Evolutionary conservation across 306 rosid species (phyloP).

Genomic region (Rosa chinensis): DNA sequence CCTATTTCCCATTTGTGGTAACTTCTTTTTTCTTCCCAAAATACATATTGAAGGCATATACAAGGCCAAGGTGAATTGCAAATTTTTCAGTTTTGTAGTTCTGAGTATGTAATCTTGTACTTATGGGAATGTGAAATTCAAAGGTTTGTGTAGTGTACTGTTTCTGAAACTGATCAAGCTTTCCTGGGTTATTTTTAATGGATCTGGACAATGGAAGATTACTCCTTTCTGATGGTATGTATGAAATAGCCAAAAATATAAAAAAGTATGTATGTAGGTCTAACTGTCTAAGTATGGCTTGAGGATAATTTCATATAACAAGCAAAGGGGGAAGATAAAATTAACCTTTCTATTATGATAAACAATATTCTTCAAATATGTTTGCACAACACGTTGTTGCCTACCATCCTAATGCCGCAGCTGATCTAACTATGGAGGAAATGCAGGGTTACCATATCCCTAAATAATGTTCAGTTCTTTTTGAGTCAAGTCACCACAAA

Average conservation of each 20-base stretch:
- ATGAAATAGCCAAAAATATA: too few relatives aligned
- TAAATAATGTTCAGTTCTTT: slow-evolving; percentile 8
- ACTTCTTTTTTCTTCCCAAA: too few relatives aligned
- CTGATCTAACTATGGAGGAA: slow-evolving; percentile 1
- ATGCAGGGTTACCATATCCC: background rate
- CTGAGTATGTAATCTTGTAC: background rate
- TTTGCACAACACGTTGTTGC: background rate
- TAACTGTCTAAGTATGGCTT: background rate
- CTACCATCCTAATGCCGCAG: slow-evolving; percentile 1
- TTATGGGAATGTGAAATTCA: background rate
- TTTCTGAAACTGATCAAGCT: background rate
- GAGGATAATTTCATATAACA: background rate
- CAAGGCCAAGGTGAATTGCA: background rate
- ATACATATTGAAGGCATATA: background rate
- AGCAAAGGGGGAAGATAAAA: background rate
- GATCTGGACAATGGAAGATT: background rate
- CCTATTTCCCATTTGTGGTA: background rate
- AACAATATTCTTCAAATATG: background rate
- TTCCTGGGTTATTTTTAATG: background rate
- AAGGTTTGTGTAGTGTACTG: background rate
- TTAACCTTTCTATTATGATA: background rate
- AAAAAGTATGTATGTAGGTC: background rate
- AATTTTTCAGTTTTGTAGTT: background rate
- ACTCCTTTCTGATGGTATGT: background rate
- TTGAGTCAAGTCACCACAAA: background rate